A percentile compares a stretch with the other conserved stretches of the same genome.
Evolutionary conservation across 2,329 filamentous ascomycete genomes (phyloP).

Genomic region (Tolypocladium album): DNA sequence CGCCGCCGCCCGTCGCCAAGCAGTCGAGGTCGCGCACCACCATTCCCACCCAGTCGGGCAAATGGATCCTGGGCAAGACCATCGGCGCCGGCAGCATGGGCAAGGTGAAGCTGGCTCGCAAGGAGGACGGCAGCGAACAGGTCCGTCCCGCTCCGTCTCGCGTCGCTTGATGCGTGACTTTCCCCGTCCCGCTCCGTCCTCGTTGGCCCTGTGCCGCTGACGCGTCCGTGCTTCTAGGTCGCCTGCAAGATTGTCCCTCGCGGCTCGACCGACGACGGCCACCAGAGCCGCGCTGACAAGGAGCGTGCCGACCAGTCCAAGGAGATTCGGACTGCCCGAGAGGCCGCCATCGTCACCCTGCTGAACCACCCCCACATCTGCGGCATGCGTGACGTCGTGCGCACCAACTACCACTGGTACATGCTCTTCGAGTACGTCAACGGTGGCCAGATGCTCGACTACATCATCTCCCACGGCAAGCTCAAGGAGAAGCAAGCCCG

Average conservation of each 20-base stretch:
- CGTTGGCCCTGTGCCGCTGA: neutral
- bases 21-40: constrained; percentile 59
- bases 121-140: constrained; percentile 83
- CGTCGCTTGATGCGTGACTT: neutral
- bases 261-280: constrained; percentile 78
- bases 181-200: neutral
- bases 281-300: constrained; percentile 57
- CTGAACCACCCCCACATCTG: constrained; percentile 94
- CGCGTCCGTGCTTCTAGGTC: constrained; percentile 37
- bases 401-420: constrained; percentile 98
- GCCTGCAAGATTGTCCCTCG: constrained; percentile 96
- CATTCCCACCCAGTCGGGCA: constrained; percentile 80
- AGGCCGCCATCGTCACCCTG: constrained; percentile 91
- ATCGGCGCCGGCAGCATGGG: constrained; percentile 98
- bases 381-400: constrained; percentile 86
- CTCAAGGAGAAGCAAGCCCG: constrained; percentile 97
- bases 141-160: constrained; percentile 34
- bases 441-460: constrained; percentile 97
- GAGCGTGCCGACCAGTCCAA: constrained; percentile 93
- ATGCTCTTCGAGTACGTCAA: constrained; percentile 99
- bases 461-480: constrained; percentile 96
- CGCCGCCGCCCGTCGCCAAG: constrained; percentile 30
- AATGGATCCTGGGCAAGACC: constrained; percentile 93
- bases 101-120: constrained; percentile 92
- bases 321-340: constrained; percentile 86